Evolutionary conservation across 106 monocot species (phyloP).

Genomic region (Dendrobium officinale): DNA sequence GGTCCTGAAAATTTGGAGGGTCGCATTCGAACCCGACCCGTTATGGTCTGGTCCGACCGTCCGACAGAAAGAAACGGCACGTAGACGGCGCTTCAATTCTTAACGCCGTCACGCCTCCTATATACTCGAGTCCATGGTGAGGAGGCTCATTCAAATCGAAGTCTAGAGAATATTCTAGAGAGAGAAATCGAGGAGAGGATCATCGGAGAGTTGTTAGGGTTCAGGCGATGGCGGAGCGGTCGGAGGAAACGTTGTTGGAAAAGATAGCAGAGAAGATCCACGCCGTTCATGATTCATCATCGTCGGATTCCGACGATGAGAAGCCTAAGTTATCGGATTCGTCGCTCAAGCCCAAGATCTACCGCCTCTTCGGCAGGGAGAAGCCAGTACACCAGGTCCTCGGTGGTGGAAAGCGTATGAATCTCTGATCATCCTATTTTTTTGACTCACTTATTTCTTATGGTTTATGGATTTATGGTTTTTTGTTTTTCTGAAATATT

Average conservation of each 20-base stretch:
- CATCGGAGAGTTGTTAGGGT: slow-evolving; percentile 2
- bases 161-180: neutral
- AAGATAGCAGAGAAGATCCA: slow-evolving; percentile 41
- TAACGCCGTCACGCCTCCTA: neutral
- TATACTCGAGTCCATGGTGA: neutral
- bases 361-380: slow-evolving; percentile 61
- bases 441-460: neutral
- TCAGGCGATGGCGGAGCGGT: slow-evolving; percentile 23
- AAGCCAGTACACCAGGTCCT: slow-evolving; percentile 55
- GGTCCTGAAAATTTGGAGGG: too few species aligned
- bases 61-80: neutral
- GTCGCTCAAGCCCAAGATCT: slow-evolving; percentile 39
- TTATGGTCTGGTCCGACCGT: too few species aligned
- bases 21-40: too few species aligned
- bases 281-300: slow-evolving; percentile 20
- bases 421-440: neutral
- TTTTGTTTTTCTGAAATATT: neutral
- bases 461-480: neutral
- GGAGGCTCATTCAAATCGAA: neutral
- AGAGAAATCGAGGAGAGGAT: neutral
- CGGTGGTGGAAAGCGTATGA: slow-evolving; percentile 53
- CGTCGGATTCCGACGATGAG: slow-evolving; percentile 34
- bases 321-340: slow-evolving; percentile 15
- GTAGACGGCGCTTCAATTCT: neutral
- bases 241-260: slow-evolving; percentile 25